phyloP scores from a whole-genome alignment of 1,139 yeast genomes.

The Candida tropicalis region DNA sequence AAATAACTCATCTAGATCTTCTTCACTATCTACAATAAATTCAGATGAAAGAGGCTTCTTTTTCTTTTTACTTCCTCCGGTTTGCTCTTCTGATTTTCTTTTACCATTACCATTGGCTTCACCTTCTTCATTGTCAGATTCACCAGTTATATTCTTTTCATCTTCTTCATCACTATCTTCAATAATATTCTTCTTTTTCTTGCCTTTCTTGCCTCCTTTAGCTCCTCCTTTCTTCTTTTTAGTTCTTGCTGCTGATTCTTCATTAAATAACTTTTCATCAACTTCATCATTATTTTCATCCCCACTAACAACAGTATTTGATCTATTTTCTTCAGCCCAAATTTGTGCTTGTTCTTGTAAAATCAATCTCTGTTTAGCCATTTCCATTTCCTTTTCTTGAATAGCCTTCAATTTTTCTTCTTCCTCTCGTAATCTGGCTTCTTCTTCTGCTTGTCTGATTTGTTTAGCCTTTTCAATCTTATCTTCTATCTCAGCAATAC shows the following conservation, averaged over 20 bases:
- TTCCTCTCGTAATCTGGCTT: conserved; percentile 36
- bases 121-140: conserved; percentile 19
- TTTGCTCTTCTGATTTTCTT: conserved; percentile 25
- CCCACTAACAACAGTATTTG: conserved; percentile 35
- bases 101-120: conserved; percentile 18
- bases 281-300: conserved; percentile 32
- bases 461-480: conserved; percentile 76
- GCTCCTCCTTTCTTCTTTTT: conserved; percentile 20
- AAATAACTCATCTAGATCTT: conserved; percentile 33
- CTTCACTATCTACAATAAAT: conserved; percentile 57
- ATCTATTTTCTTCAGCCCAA: conserved; percentile 67
- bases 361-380: conserved; percentile 67
- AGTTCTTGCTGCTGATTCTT: conserved; percentile 26
- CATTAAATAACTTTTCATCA: conserved; percentile 32
- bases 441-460: conserved; percentile 53
- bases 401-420: conserved; percentile 43
- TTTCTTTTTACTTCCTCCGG: conserved; percentile 23
- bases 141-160: conserved; percentile 18
- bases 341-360: conserved; percentile 82
- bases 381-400: conserved; percentile 49
- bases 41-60: conserved; percentile 48
- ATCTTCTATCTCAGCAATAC: conserved; percentile 57
- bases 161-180: conserved; percentile 33
- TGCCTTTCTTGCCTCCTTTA: conserved; percentile 19
- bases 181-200: conserved; percentile 17